phyloP scores from a whole-genome alignment of 2,329 filamentous ascomycete genomes.

The Bipolaris bicolor region DNA sequence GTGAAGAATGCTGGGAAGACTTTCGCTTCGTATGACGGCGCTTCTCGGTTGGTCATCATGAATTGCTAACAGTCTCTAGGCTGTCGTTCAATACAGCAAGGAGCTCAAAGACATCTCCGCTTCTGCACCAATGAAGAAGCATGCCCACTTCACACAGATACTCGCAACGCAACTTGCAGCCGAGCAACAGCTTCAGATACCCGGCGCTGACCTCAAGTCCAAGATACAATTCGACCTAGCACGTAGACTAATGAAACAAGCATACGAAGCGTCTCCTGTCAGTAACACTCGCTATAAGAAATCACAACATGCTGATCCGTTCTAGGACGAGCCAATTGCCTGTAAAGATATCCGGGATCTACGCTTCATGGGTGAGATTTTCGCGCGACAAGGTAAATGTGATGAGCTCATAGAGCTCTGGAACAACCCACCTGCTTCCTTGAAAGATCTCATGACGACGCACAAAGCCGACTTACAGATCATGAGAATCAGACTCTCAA shows the following conservation, averaged over 20 bases:
- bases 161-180: slow-evolving; percentile 38
- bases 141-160: slow-evolving; percentile 35
- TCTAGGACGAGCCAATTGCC: slow-evolving; percentile 34
- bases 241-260: slow-evolving; percentile 33
- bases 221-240: slow-evolving; percentile 31
- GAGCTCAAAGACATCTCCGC: slow-evolving; percentile 20
- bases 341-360: slow-evolving; percentile 41
- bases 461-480: slow-evolving; percentile 32
- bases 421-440: slow-evolving; percentile 21
- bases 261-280: slow-evolving; percentile 37
- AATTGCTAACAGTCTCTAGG: slow-evolving; percentile 28
- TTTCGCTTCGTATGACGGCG: slow-evolving; percentile 35
- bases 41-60: neutral
- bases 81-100: slow-evolving; percentile 38
- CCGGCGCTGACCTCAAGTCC: slow-evolving; percentile 24
- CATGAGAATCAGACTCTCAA: slow-evolving; percentile 21
- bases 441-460: slow-evolving; percentile 28
- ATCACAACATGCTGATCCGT: slow-evolving; percentile 14
- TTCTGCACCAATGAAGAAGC: slow-evolving; percentile 29
- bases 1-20: slow-evolving; percentile 45
- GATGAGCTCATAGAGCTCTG: slow-evolving; percentile 37
- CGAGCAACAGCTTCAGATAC: slow-evolving; percentile 25
- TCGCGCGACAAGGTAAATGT: slow-evolving; percentile 29
- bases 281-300: neutral
- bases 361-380: slow-evolving; percentile 44